A percentile compares a stretch with the other conserved stretches of the same genome.
Conservation (phyloP, 257 asterid species). For the Mitragyna speciosa region DNA sequence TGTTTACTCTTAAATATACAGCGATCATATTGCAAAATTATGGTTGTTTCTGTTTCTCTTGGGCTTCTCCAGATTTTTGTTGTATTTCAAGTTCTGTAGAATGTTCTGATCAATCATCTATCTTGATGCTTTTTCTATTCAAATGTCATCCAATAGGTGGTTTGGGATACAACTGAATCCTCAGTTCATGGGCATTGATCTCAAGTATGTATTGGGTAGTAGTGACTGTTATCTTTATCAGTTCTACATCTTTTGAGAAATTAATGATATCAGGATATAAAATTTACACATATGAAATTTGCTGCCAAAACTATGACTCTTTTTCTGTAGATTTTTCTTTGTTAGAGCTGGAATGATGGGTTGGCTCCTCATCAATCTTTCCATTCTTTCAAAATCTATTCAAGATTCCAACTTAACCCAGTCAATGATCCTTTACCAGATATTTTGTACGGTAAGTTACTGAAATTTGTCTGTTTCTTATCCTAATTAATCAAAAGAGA, state of each 20-base stretch:
- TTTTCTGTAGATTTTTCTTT: slow-evolving; percentile 73
- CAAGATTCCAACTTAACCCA: slow-evolving; percentile 58
- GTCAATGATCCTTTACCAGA: slow-evolving; percentile 89
- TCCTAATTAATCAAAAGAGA: background rate
- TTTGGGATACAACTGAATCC: slow-evolving; percentile 96
- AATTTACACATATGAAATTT: background rate
- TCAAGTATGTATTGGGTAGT: no score
- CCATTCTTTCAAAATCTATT: slow-evolving; percentile 75
- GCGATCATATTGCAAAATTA: background rate
- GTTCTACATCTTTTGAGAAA: no score
- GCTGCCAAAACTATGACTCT: background rate
- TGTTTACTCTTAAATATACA: background rate
- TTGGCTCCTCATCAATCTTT: slow-evolving; percentile 95
- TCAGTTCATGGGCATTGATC: slow-evolving; percentile 9
- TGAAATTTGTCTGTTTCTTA: slow-evolving; percentile 4
- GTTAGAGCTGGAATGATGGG: slow-evolving; percentile 99
- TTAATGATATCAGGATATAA: no score
- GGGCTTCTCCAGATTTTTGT: background rate
- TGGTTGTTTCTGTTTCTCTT: background rate
- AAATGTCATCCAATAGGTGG: slow-evolving; percentile 65
- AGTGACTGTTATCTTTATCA: no score
- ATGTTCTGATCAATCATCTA: slow-evolving; percentile 12
- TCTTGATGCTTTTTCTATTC: slow-evolving; percentile 27
- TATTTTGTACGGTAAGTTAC: slow-evolving; percentile 64
- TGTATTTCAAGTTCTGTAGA: no score